Evolutionary conservation across 2,329 filamentous ascomycete genomes (phyloP).

Genomic region (Hypoxylon sp.): DNA sequence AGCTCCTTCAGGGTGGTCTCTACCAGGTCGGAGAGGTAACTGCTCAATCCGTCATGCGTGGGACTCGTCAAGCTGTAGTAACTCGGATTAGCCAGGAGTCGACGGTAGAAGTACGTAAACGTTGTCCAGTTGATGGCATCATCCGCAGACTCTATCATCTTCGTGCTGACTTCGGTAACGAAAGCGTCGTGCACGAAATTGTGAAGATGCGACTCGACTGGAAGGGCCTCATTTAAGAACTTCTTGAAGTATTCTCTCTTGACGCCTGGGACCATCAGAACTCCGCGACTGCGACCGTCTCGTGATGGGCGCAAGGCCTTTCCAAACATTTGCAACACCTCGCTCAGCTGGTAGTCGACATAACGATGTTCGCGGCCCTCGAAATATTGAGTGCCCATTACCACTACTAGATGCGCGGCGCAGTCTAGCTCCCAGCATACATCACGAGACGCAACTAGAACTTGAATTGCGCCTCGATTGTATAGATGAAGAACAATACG

Average conservation of each 20-base stretch:
- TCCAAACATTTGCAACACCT: conserved; percentile 98
- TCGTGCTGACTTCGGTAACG: conserved; percentile 96
- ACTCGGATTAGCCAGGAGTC: conserved; percentile 93
- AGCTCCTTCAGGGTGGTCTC: conserved; percentile 93
- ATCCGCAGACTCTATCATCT: conserved; percentile 94
- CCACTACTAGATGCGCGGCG: conserved; percentile 89
- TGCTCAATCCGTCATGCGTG: conserved; percentile 92
- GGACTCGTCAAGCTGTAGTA: conserved; percentile 93
- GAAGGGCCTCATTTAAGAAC: conserved; percentile 95
- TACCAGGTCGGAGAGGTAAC: conserved; percentile 93
- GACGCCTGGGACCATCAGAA: conserved; percentile 95
- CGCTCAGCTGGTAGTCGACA: conserved; percentile 93
- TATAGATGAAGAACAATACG: conserved; percentile 95
- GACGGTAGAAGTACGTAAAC: conserved; percentile 98
- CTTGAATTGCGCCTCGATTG: conserved; percentile 88
- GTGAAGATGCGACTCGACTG: conserved; percentile 94
- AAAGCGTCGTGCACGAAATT: conserved; percentile 95
- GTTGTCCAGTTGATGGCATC: conserved; percentile 99
- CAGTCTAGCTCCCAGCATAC: conserved; percentile 96
- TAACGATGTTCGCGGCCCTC: conserved; percentile 97
- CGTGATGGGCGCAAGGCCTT: conserved; percentile 85
- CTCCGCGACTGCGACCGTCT: conserved; percentile 87
- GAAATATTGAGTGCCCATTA: conserved; percentile 99
- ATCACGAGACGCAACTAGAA: conserved; percentile 82
- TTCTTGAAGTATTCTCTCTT: conserved; percentile 99